Conservation (phyloP, 2,329 filamentous ascomycete genomes). For the Emmonsia crescens region DNA sequence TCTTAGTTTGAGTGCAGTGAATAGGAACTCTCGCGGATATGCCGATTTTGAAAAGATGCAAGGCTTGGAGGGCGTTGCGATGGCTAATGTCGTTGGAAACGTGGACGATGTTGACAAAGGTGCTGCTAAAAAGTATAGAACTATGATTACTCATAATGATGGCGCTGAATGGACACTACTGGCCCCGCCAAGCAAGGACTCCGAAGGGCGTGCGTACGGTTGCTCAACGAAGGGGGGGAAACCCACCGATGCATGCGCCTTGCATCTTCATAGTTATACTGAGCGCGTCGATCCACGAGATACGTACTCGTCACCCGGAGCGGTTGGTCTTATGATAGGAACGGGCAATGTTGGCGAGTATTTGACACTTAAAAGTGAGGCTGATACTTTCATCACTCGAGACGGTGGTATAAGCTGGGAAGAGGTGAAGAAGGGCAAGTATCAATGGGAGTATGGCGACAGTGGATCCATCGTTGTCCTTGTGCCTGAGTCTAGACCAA, state of each 20-base stretch:
- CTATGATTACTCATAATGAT: conserved; percentile 92
- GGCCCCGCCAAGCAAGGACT: conserved; percentile 58
- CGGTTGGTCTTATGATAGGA: conserved; percentile 82
- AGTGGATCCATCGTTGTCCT: conserved; percentile 88
- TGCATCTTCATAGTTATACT: conserved; percentile 93
- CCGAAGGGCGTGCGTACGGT: conserved; percentile 57
- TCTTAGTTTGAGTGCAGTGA: conserved; percentile 68
- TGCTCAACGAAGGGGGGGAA: conserved; percentile 52
- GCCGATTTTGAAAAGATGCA: conserved; percentile 96
- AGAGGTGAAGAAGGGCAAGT: conserved; percentile 73
- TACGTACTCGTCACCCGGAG: conserved; percentile 79
- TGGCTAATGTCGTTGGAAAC: conserved; percentile 81
- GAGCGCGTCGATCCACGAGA: conserved; percentile 72
- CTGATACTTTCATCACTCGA: conserved; percentile 79
- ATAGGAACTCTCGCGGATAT: conserved; percentile 63
- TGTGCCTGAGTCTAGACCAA: conserved; percentile 58
- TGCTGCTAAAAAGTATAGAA: conserved; percentile 68
- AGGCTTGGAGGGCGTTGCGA: conserved; percentile 76
- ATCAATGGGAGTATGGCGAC: conserved; percentile 92
- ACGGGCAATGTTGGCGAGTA: conserved; percentile 78
- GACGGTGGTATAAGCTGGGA: conserved; percentile 89
- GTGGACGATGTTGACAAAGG: conserved; percentile 51
- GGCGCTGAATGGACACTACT: conserved; percentile 77
- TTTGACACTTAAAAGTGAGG: conserved; percentile 57
- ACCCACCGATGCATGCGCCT: conserved; percentile 55